Evolutionary conservation across 805 yeast species (phyloP).

Genomic region (Kluyveromyces nonfermentans): DNA sequence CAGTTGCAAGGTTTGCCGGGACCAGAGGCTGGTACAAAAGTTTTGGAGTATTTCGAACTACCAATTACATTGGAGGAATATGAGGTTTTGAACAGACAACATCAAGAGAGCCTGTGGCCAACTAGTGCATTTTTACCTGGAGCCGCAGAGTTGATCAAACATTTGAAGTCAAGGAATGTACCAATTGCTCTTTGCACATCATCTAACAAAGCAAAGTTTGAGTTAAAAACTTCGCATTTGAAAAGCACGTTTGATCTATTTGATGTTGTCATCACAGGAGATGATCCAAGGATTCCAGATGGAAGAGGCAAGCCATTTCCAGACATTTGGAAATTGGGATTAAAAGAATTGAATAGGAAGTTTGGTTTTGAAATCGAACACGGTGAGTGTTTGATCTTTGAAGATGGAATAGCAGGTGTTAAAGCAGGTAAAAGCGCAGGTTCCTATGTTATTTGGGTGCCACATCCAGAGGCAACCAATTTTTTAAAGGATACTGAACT

Average conservation of each 20-base stretch:
- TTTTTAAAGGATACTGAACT: slow-evolving; percentile 44
- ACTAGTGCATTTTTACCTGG: slow-evolving; percentile 70
- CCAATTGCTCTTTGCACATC: slow-evolving; percentile 93
- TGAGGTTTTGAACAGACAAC: slow-evolving; percentile 39
- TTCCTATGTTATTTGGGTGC: slow-evolving; percentile 88
- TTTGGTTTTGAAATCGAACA: slow-evolving; percentile 41
- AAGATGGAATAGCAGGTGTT: slow-evolving; percentile 93
- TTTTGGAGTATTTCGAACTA: slow-evolving; percentile 60
- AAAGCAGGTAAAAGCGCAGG: slow-evolving; percentile 75
- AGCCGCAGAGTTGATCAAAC: slow-evolving; percentile 56
- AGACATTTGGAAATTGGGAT: slow-evolving; percentile 82
- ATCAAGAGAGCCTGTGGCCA: slow-evolving; percentile 52
- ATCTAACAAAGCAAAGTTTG: slow-evolving; percentile 50
- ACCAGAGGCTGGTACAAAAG: slow-evolving; percentile 51
- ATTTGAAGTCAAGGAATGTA: slow-evolving; percentile 41
- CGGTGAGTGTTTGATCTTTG: slow-evolving; percentile 81
- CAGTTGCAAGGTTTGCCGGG: slow-evolving; percentile 91
- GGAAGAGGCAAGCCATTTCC: slow-evolving; percentile 94
- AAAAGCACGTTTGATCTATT: slow-evolving; percentile 55
- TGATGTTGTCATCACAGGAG: slow-evolving; percentile 76
- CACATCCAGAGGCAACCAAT: slow-evolving; percentile 63
- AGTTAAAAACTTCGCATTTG: slow-evolving; percentile 67
- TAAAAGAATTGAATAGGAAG: slow-evolving; percentile 58
- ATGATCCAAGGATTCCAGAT: slow-evolving; percentile 68
- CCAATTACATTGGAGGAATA: slow-evolving; percentile 62